phyloP scores from a whole-genome alignment of 208 protist genomes.

The Acanthamoeba sp. region DNA sequence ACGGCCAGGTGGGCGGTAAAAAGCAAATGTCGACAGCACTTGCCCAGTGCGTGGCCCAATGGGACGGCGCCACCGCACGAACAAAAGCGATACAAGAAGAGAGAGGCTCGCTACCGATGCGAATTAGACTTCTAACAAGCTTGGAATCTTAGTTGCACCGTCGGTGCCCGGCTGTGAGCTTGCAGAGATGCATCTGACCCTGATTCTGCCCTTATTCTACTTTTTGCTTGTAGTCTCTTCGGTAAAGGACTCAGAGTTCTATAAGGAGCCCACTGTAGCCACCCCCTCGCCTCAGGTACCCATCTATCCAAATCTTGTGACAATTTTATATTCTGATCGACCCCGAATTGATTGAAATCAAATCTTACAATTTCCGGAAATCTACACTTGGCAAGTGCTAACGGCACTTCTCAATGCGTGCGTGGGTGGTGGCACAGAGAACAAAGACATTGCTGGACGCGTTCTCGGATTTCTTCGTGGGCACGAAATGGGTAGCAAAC shows the following conservation, averaged over 20 bases:
- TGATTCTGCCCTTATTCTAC: background rate
- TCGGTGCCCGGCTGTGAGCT: background rate
- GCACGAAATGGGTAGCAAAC: slow-evolving; percentile 19
- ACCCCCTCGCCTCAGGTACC: background rate
- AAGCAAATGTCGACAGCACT: no score
- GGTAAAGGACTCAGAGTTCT: background rate
- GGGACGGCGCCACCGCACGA: background rate
- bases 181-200: background rate
- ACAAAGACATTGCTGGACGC: slow-evolving; percentile 36
- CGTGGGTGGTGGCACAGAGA: background rate
- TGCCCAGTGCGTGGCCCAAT: background rate
- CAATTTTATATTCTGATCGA: background rate
- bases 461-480: slow-evolving; percentile 22
- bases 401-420: no score
- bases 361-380: background rate
- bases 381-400: no score
- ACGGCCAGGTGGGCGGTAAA: no score
- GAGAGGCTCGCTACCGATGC: no score
- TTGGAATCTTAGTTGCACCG: no score
- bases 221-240: background rate
- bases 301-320: background rate
- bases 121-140: no score
- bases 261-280: background rate
- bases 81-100: background rate
- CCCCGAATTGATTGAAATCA: background rate